phyloP scores from a whole-genome alignment of 257 asterid genomes.

The Handroanthus guayacan region DNA sequence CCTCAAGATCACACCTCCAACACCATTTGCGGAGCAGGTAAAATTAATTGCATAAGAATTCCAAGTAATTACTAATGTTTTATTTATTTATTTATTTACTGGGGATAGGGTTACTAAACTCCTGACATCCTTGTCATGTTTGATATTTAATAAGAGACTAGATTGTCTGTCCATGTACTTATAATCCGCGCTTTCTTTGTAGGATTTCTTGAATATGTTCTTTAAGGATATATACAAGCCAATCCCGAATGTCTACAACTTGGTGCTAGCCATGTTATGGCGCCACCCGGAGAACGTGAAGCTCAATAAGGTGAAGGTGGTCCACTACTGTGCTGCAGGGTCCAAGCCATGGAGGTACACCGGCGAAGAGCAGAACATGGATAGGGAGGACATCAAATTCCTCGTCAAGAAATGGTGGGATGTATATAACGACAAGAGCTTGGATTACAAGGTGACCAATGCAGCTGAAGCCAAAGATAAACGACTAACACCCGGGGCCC shows the following conservation, averaged over 20 bases:
- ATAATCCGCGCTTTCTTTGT: conserved; percentile 2
- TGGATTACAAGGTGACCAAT: conserved; percentile 31
- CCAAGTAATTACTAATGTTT: too few relatives aligned
- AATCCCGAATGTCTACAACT: conserved; percentile 57
- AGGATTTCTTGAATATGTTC: conserved; percentile 72
- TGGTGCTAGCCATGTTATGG: conserved; percentile 70
- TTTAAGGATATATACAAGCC: conserved; percentile 57
- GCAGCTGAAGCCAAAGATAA: not conserved
- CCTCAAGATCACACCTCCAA: conserved; percentile 44
- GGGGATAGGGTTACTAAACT: too few relatives aligned
- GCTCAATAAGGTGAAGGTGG: conserved; percentile 64
- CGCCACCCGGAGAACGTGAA: conserved; percentile 68
- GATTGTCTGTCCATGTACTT: too few relatives aligned
- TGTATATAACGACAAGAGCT: conserved; percentile 52
- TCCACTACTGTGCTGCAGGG: conserved; percentile 66
- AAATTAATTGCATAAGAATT: not conserved
- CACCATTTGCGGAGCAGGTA: conserved; percentile 68
- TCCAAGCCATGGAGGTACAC: conserved; percentile 80
- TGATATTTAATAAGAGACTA: too few relatives aligned
- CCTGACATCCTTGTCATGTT: too few relatives aligned
- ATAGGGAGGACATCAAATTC: conserved; percentile 60
- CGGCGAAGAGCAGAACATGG: conserved; percentile 63
- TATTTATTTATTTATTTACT: too few relatives aligned
- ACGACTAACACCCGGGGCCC: not conserved
- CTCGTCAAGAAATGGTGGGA: conserved; percentile 67